These are phyloP conservation scores for Gossypium ekmanianum DNA, from an alignment of 345 rosid genomes.

Conservation along the genomic window DNA sequence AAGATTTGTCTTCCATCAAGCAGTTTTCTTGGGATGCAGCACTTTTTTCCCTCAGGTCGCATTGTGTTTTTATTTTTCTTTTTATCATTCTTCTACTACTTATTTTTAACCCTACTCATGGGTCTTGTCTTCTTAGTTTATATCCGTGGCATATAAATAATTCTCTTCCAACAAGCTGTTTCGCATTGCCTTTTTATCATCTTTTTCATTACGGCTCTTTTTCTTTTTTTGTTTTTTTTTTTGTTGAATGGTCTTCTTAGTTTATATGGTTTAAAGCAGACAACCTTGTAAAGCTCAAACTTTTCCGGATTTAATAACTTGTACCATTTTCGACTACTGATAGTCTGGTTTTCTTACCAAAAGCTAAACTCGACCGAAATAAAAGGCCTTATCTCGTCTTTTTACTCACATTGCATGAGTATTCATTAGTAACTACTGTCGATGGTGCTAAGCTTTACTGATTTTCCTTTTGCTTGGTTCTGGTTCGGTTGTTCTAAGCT, in stretches of 20 bases:
- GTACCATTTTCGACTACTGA: not conserved
- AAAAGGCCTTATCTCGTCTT: not conserved
- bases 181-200: too few relatives aligned
- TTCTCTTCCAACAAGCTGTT: too few relatives aligned
- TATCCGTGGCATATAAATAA: too few relatives aligned
- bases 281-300: slow-evolving; percentile 23
- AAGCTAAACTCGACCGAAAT: slow-evolving; percentile 1
- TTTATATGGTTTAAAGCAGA: slow-evolving; percentile 17
- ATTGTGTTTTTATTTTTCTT: slow-evolving; percentile 20
- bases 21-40: slow-evolving; percentile 36
- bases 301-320: slow-evolving; percentile 10
- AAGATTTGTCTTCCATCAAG: slow-evolving; percentile 30
- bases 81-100: not conserved
- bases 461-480: slow-evolving; percentile 13
- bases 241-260: slow-evolving; percentile 2
- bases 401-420: not conserved
- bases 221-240: too few relatives aligned
- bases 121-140: slow-evolving; percentile 14
- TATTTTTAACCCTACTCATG: slow-evolving; percentile 22
- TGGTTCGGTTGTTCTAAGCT: slow-evolving; percentile 20
- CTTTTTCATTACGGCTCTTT: too few relatives aligned
- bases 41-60: slow-evolving; percentile 38
- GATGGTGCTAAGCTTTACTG: not conserved
- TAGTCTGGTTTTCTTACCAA: not conserved
- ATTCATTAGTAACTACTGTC: not conserved